Percentiles rank a stretch among this genome's conserved stretches.
phyloP scores from a whole-genome alignment of 495 filamentous ascomycete species.

The Hypoxylon fuscum region DNA sequence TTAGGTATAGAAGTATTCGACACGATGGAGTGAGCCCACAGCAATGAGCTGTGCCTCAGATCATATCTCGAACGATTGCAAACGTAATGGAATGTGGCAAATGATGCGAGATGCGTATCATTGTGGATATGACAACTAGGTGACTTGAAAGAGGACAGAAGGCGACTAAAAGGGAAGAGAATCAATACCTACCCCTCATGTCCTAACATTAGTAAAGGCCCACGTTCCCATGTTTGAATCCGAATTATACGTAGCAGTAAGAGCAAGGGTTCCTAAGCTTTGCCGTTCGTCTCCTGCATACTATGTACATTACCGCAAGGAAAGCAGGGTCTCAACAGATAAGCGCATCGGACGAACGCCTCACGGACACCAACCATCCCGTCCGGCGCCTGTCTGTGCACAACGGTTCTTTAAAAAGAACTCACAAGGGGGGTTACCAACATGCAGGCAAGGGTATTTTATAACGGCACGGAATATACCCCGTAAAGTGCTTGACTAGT shows the following conservation, averaged over 20 bases:
- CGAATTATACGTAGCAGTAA: neutral
- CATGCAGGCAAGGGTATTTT: constrained; percentile 7
- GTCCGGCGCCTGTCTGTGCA: constrained; percentile 1
- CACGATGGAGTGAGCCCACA: too few species aligned
- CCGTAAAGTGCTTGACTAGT: neutral
- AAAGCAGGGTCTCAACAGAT: neutral
- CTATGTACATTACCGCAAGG: constrained; percentile 5
- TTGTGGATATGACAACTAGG: neutral
- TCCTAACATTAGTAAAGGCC: neutral
- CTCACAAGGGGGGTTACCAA: constrained; percentile 7
- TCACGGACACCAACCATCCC: constrained; percentile 3
- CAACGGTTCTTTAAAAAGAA: constrained; percentile 6
- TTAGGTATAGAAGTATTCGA: too few species aligned
- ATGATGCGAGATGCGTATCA: constrained; percentile 1
- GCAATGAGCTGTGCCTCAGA: too few species aligned
- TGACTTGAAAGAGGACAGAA: neutral
- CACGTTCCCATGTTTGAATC: neutral
- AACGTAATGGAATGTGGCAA: neutral
- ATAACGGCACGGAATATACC: constrained; percentile 5
- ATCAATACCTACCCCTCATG: neutral
- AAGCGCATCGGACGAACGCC: constrained; percentile 16
- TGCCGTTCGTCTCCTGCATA: neutral
- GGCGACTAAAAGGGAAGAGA: neutral
- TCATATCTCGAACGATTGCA: neutral
- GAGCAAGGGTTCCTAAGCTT: neutral